Evolutionary conservation across 768 basidiomycete species (phyloP), one percentile per base, ranked within the genome.

Genomic region (Collybia sordida): DNA sequence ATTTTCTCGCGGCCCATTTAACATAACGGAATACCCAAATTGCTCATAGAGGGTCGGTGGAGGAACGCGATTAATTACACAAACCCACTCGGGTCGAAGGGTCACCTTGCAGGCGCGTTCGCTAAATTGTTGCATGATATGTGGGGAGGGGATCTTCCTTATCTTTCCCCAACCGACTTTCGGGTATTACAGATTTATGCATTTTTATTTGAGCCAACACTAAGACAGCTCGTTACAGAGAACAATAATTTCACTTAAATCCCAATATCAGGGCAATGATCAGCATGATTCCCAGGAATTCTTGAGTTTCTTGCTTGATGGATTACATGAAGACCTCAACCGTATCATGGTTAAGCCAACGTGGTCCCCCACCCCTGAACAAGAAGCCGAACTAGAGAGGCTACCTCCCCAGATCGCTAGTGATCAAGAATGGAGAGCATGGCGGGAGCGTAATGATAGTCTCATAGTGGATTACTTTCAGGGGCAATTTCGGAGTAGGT

Each of bases 241-340:
- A 47, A 47, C 45, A 15, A 38, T 38, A 12, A 37, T 34, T 17
- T 23, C 36, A 37, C 45, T 47, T 9, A 47, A 47, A 37, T 2
- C 35, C 15, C 88, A 91, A 64, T 97, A 96, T 66, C 80, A 82
- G 27, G 92, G 91, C 2, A 79, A 84, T 14, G 87, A 94, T 57
- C 96, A 99, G 64, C 96, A 99, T 59, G 96, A 99, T 68, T 94
- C 94, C 18, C 97, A 98, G 67, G 96, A 99, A 69, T 97, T 98
- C 67, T 75, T 99, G 35, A 90, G 85, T 19, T 95, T 96, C 74
- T 77, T 99, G 22, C 77, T 99, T 47, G 97, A 98, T 61, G 91
- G 90, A 14, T 82, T 93, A 22, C 90, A 94, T 60, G 93, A 95
- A 61, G 90, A 93, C 63, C 75, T 94, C 44, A 93, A 93, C 62